phyloP scores from a whole-genome alignment of 805 yeast genomes.

The Metschnikowia matae region DNA sequence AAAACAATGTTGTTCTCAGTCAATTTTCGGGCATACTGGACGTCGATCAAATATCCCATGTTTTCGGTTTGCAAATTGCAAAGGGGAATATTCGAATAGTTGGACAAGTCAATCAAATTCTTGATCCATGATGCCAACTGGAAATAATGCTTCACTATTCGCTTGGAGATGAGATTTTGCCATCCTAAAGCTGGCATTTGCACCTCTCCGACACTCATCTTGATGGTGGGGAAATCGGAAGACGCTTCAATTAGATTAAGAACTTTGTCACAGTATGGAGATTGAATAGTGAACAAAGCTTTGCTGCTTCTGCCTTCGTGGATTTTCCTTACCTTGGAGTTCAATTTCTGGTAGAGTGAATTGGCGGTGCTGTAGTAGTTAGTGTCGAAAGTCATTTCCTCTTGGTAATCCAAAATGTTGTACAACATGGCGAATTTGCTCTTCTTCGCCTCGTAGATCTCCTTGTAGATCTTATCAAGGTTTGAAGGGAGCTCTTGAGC shows the following conservation, averaged over 20 bases:
- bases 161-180: constrained; percentile 64
- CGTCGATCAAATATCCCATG: constrained; percentile 74
- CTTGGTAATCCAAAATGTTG: constrained; percentile 50
- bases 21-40: constrained; percentile 78
- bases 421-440: constrained; percentile 40
- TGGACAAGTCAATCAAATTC: constrained; percentile 60
- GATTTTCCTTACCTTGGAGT: constrained; percentile 49
- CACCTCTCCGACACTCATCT: constrained; percentile 54
- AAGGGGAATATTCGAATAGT: constrained; percentile 76
- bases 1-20: constrained; percentile 62
- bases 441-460: constrained; percentile 45
- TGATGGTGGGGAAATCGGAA: constrained; percentile 58
- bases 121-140: constrained; percentile 70
- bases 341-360: constrained; percentile 56
- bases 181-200: constrained; percentile 74
- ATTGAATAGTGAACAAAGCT: constrained; percentile 66
- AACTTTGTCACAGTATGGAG: constrained; percentile 54
- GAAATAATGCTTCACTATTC: constrained; percentile 66
- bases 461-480: constrained; percentile 52
- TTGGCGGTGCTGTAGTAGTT: constrained; percentile 50
- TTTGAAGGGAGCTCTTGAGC: constrained; percentile 64
- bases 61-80: constrained; percentile 82
- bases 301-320: constrained; percentile 61
- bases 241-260: constrained; percentile 44
- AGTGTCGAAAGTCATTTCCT: constrained; percentile 50